Conservation (phyloP, 139 green algal species). For the Chlamydomonas sp. region DNA sequence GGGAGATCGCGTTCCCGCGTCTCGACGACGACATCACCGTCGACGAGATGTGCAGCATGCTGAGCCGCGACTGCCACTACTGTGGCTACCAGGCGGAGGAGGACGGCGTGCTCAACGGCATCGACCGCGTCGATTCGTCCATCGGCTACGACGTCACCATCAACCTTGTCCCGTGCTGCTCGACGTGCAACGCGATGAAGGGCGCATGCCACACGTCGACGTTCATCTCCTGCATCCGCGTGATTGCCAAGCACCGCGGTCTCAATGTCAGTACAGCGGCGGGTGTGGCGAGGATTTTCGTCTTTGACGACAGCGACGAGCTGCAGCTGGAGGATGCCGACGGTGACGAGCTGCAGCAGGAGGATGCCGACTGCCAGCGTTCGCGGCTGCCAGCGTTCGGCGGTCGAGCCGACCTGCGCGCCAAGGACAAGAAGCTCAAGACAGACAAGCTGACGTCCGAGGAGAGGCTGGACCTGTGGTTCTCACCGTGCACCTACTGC, state of each 20-base stretch:
- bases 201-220: not conserved
- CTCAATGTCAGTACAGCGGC: too few species aligned
- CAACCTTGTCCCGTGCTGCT: conserved; percentile 7
- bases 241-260: too few species aligned
- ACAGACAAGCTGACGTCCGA: too few species aligned
- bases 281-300: too few species aligned
- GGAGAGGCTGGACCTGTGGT: too few species aligned
- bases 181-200: conserved; percentile 12
- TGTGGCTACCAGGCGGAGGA: not conserved
- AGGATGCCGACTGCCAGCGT: too few species aligned
- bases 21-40: not conserved
- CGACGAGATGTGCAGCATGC: not conserved
- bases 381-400: too few species aligned
- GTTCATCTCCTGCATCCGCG: not conserved
- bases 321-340: too few species aligned
- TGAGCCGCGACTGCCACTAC: not conserved
- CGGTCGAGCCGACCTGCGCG: too few species aligned
- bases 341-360: too few species aligned
- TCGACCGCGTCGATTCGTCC: not conserved
- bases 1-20: not conserved
- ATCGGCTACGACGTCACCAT: not conserved
- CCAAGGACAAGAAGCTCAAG: too few species aligned
- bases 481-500: conserved; percentile 6
- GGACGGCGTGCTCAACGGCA: not conserved
- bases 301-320: too few species aligned